Conservation (phyloP, 768 basidiomycete species). For the Termitomyces sp. region DNA sequence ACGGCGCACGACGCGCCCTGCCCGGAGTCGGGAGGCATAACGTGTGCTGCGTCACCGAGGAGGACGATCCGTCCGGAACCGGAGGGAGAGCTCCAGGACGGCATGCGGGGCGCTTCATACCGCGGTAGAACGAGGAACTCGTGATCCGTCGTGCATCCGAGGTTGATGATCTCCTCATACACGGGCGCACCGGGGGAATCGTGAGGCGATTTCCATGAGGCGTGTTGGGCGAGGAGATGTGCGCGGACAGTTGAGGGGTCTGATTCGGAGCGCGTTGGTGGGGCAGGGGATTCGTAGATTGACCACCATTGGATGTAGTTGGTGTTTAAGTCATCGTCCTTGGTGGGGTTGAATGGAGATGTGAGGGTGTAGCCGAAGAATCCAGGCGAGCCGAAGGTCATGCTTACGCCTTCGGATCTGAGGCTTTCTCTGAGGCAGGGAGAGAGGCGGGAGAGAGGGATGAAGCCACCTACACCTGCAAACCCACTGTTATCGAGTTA, state of each 20-base stretch:
- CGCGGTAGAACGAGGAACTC: slow-evolving; percentile 30
- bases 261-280: slow-evolving; percentile 20
- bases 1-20: slow-evolving; percentile 39
- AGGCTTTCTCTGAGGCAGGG: slow-evolving; percentile 22
- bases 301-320: slow-evolving; percentile 37
- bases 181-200: slow-evolving; percentile 20
- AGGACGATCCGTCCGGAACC: slow-evolving; percentile 30
- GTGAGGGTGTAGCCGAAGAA: slow-evolving; percentile 34
- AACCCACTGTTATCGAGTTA: slow-evolving; percentile 14
- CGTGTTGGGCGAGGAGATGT: slow-evolving; percentile 29
- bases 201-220: slow-evolving; percentile 30
- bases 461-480: slow-evolving; percentile 34
- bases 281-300: slow-evolving; percentile 28
- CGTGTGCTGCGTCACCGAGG: slow-evolving; percentile 40
- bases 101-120: slow-evolving; percentile 30
- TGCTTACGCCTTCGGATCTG: slow-evolving; percentile 23
- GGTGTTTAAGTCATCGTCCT: neutral
- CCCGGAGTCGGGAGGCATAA: slow-evolving; percentile 37
- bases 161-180: slow-evolving; percentile 23
- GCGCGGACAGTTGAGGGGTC: slow-evolving; percentile 19
- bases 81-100: slow-evolving; percentile 28
- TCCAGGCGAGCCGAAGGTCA: slow-evolving; percentile 34
- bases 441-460: slow-evolving; percentile 26
- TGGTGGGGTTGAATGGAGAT: slow-evolving; percentile 9
- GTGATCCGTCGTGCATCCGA: slow-evolving; percentile 21